These are phyloP conservation scores for Tolypocladium album DNA, from an alignment of 2,329 filamentous ascomycete species.

Conservation along the genomic window DNA sequence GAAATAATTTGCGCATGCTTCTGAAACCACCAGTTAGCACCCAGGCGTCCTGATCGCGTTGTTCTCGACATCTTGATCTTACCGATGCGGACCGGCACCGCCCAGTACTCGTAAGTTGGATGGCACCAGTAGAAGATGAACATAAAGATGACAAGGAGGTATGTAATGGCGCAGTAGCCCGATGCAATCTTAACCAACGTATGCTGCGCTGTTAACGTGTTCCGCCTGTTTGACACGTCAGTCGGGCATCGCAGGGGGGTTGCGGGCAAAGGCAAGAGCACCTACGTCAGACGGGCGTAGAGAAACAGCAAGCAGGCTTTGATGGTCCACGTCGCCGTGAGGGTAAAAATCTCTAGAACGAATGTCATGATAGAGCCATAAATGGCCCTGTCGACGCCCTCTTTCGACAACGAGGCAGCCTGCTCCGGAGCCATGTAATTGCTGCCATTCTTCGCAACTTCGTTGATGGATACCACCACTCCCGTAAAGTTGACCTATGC, in stretches of 20 bases:
- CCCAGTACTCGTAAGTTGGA: conserved; percentile 40
- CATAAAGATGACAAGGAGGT: conserved; percentile 36
- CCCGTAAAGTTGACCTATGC: conserved; percentile 16
- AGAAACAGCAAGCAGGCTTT: conserved; percentile 42
- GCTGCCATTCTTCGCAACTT: conserved; percentile 31
- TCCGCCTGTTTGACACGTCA: conserved; percentile 7
- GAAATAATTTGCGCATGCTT: conserved; percentile 33
- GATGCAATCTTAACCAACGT: conserved; percentile 29
- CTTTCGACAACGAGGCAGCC: conserved; percentile 29
- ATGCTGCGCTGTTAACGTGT: conserved; percentile 19
- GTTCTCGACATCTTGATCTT: too few species aligned
- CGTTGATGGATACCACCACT: conserved; percentile 29
- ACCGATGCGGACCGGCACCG: conserved; percentile 29
- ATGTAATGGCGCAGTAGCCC: conserved; percentile 31
- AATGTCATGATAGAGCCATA: conserved; percentile 45
- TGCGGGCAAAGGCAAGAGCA: conserved; percentile 2
- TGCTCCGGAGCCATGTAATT: conserved; percentile 29
- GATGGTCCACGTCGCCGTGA: conserved; percentile 38
- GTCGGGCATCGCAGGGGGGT: background rate
- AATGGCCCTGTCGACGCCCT: conserved; percentile 28
- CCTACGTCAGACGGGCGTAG: conserved; percentile 40
- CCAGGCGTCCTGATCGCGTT: background rate
- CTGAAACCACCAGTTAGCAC: conserved; percentile 4
- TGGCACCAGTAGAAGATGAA: conserved; percentile 44
- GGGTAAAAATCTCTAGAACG: conserved; percentile 40